Evolutionary conservation across 192 early-diverging fungal genomes (phyloP).

Genomic region (Coemansia sp.): DNA sequence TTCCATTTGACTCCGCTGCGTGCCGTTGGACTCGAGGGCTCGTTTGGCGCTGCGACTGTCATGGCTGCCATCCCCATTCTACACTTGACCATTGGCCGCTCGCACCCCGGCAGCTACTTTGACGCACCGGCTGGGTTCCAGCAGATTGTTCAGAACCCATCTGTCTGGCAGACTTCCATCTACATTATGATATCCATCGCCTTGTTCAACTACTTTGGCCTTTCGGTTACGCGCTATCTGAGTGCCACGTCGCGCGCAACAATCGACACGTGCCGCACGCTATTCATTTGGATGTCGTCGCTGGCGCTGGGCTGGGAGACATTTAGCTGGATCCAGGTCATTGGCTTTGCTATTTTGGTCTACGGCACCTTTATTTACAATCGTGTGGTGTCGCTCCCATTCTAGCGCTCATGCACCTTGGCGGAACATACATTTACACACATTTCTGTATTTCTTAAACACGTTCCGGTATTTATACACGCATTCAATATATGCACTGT

Average conservation of each 20-base stretch:
- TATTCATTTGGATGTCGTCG: slow-evolving; percentile 94
- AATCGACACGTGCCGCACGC: slow-evolving; percentile 92
- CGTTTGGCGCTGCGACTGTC: slow-evolving; percentile 79
- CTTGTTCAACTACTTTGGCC: slow-evolving; percentile 96
- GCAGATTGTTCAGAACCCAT: slow-evolving; percentile 63
- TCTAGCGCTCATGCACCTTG: not conserved
- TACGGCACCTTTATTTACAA: slow-evolving; percentile 91
- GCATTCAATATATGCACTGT: not conserved
- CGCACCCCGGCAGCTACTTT: slow-evolving; percentile 76
- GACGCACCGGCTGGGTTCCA: slow-evolving; percentile 73
- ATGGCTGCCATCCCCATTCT: slow-evolving; percentile 71
- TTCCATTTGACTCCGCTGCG: slow-evolving; percentile 82
- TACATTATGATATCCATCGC: slow-evolving; percentile 88
- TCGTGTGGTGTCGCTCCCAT: slow-evolving; percentile 64
- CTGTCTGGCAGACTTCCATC: slow-evolving; percentile 71
- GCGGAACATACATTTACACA: not conserved
- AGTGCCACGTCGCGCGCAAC: slow-evolving; percentile 90
- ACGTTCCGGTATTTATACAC: not conserved
- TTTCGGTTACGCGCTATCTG: slow-evolving; percentile 82
- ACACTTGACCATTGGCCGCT: slow-evolving; percentile 66
- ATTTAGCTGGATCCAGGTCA: slow-evolving; percentile 89
- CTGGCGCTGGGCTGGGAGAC: slow-evolving; percentile 92
- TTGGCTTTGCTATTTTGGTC: slow-evolving; percentile 73
- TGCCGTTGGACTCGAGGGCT: slow-evolving; percentile 91
- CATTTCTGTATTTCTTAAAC: not conserved